Evolutionary conservation across 2,329 filamentous ascomycete species (phyloP), one percentile per base, ranked within the genome.

Genomic region (Chalaropsis ovoidea): DNA sequence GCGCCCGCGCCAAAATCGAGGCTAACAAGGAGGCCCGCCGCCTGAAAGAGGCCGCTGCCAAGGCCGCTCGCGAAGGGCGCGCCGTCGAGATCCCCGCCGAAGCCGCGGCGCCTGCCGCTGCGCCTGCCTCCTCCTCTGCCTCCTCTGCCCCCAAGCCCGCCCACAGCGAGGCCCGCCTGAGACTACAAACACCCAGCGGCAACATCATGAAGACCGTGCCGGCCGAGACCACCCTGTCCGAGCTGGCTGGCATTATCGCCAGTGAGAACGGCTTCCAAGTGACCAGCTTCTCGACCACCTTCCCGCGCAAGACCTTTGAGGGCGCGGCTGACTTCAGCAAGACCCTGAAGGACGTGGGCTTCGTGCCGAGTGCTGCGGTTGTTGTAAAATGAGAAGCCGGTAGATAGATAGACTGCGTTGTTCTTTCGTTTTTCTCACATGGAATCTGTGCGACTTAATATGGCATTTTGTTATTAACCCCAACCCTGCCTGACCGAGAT

Each of bases 1-100:
- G 89, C 43, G 93, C 96, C 74, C 87, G 91, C 77, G 92, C 90
- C 66, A 92, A 92, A 81, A 96, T 99, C 69, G 92, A 94, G 70
- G 92, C 89, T 15, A 92, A 97, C 78, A 96, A 95, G 79, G 88
- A 90, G 70, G 91, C 93, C 72, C 86, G 94, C 64, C 86, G 89
- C 69, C 82, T 87, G 69, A 95, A 94, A 74, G 87, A 90, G 2
- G 94, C 96, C 72, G 80, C 85, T 66, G 89, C 90, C 71, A 95
- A 93, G 77, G 92, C 92, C 0, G 84, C 85, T 65, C 83, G 93
- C n/a, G 89, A 91, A 70, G 92, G 93, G n/a, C 80, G 83, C 64
- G 77, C 78, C 17, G 74, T 77, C 27, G 79, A 82, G 22, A 70
- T 73, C 8, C 71, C 74, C n/a, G 72, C 71, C 1, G 68, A 74